Base-by-base conservation (phyloP, 305 asterid species). In the Ilex paraguariensis region DNA sequence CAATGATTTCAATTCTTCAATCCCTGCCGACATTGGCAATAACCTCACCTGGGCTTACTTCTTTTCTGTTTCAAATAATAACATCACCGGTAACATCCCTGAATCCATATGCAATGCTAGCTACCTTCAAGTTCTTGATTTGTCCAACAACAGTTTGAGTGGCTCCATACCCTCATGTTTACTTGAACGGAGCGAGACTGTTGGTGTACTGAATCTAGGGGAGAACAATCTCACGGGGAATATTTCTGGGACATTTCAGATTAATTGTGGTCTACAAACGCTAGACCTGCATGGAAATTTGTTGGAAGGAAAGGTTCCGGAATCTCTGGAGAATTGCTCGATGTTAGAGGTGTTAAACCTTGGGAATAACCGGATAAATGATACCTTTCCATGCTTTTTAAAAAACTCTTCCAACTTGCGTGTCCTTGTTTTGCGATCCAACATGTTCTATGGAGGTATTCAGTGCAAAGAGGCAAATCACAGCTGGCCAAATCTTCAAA, bases 81-180 rank as follows among this genome's bases (percentile, higher is more conserved):
- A 3, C 7, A 40, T 74, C 53, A 63, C 60, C 0, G 82, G 82
- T 61, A 13, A 0, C 10, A 70, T 76, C 65, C 84, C 84, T 2
- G 3, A 33, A 59, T 67, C 76, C 8, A 54, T 80, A 13, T 80
- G 82, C 63, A 63, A 60, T 1, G 44, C 31, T 13, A 33, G 7
- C 1, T 15, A 16, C 31, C 78, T 76, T 63, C 56, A 16, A 42
- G 74, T 77, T 46, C 82, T 80, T 39, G 82, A 81, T 62, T 62
- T 77, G 12, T 81, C 86, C 8, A 16, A 45, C 31, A 81, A 81
- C 54, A n/a, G 16, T n/a, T 65, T 86, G 63, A 67, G 42, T 13
- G 90, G 90, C 5, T n/a, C 10, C 6, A 78, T 89, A 13, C 95
- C 91, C 1, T 52, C 56, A 12, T 84, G 95, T 61, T 49, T 86